Conservation (phyloP, 441 rosid genomes). For the Monsonia emarginata region DNA sequence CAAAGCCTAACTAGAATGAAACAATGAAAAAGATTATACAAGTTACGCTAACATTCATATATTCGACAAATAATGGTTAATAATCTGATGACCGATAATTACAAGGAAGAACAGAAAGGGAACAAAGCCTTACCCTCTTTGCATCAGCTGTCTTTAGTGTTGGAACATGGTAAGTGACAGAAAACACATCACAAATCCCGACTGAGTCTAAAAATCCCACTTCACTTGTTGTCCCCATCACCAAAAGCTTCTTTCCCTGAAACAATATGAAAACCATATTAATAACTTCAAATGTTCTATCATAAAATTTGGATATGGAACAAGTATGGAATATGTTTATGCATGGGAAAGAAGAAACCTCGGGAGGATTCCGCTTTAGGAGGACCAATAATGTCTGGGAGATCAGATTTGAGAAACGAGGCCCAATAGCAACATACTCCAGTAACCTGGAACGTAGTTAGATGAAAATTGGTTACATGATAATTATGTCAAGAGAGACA, state of each 20-base stretch:
- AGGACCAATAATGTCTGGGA: conserved; percentile 84
- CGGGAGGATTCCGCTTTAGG: conserved; percentile 82
- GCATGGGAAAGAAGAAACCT: conserved; percentile 33
- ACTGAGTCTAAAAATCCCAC: conserved; percentile 66
- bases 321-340: neutral
- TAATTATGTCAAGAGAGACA: neutral
- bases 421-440: conserved; percentile 89
- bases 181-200: conserved; percentile 63
- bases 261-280: conserved; percentile 10
- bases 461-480: neutral
- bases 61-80: neutral
- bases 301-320: neutral
- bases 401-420: conserved; percentile 85
- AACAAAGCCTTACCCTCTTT: conserved; percentile 47
- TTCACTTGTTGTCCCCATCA: conserved; percentile 93
- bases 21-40: too few species aligned
- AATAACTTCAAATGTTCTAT: neutral
- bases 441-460: conserved; percentile 46
- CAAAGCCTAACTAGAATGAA: neutral
- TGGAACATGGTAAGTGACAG: conserved; percentile 66
- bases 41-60: neutral
- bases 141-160: conserved; percentile 62
- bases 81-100: neutral
- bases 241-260: conserved; percentile 85
- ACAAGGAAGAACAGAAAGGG: neutral